These are phyloP conservation scores for Pinus tabuliformis DNA, from an alignment of 75 land plant species.

Conservation along the genomic window DNA sequence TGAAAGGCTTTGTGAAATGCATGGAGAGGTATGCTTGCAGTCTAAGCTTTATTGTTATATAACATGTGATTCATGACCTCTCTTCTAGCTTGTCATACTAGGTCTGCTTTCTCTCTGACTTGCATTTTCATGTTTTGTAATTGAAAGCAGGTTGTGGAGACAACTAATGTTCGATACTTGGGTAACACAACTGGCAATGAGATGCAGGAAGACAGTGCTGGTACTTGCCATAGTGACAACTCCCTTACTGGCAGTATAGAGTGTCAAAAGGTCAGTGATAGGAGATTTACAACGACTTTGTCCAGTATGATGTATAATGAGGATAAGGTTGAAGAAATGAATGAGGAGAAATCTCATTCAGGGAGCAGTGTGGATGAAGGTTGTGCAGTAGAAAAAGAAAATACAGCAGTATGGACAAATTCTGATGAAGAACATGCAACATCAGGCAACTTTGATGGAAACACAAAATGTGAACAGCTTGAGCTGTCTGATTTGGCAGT, in stretches of 20 bases:
- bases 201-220: not conserved
- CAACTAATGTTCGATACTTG: not conserved
- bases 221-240: conserved; percentile 6
- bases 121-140: not conserved
- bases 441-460: not conserved
- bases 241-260: not conserved
- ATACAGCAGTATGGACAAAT: not conserved
- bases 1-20: not conserved
- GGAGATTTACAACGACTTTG: not conserved
- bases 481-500: not conserved
- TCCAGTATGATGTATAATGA: not conserved
- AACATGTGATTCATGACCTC: too few relatives aligned
- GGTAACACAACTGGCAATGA: not conserved
- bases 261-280: not conserved
- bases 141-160: not conserved
- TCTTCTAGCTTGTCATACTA: not conserved
- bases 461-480: not conserved
- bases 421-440: not conserved
- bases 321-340: not conserved
- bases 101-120: not conserved
- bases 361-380: not conserved
- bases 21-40: not conserved
- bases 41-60: too few relatives aligned
- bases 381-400: not conserved
- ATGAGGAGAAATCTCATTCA: not conserved